phyloP scores from a whole-genome alignment of 1,284 basidiomycete genomes.

The Tilletia walkeri region DNA sequence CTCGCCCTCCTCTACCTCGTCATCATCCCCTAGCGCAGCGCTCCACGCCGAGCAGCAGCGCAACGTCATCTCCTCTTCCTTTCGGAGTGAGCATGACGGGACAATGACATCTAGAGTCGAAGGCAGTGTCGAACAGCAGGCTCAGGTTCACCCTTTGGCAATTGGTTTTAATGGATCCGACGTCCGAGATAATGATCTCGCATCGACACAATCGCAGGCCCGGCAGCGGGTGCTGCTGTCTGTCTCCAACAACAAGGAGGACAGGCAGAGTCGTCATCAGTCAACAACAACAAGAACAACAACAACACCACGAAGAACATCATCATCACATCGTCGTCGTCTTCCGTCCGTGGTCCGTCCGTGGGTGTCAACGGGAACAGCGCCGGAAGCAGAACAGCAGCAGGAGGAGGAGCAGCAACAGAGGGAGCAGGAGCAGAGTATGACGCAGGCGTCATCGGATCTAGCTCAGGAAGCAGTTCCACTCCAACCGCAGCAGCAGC shows the following conservation, averaged over 20 bases:
- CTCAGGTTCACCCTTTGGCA: not conserved
- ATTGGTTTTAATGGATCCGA: too few relatives aligned
- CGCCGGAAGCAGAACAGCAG: not conserved
- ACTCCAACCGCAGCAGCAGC: slow-evolving; percentile 3
- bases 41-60: slow-evolving; percentile 14
- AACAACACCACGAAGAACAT: not conserved
- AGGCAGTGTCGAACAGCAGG: not conserved
- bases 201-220: slow-evolving; percentile 12
- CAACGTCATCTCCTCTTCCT: not conserved
- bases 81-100: not conserved
- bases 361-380: not conserved
- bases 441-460: not conserved
- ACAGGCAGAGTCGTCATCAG: slow-evolving; percentile 10
- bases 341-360: not conserved
- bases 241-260: not conserved
- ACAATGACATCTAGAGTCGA: too few relatives aligned
- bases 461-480: not conserved
- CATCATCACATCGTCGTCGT: not conserved
- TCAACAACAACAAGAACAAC: not conserved
- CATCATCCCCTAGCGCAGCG: slow-evolving; percentile 8
- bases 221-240: slow-evolving; percentile 16
- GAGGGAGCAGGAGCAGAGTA: not conserved
- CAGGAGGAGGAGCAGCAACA: not conserved
- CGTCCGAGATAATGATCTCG: not conserved
- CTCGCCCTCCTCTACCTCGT: not conserved